Percentiles rank a stretch among this genome's conserved stretches.
These are phyloP conservation scores for Phytopythium kandeliae DNA, from an alignment of 352 stramenopile species.

Conservation along the genomic window DNA sequence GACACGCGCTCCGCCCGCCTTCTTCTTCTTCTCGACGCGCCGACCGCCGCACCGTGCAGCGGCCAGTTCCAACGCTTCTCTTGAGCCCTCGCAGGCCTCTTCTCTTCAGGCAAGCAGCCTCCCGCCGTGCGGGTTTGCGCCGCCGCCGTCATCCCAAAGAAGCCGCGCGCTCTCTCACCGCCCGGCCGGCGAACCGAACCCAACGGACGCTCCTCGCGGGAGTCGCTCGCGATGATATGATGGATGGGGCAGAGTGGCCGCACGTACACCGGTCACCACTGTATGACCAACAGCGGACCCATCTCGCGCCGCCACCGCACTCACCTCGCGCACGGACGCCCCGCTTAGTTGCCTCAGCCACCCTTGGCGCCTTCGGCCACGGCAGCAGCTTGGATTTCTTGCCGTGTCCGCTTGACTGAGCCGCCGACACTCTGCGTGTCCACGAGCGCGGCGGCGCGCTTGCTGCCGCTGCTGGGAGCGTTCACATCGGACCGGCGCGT, in stretches of 20 bases:
- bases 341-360: constrained; percentile 12
- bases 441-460: neutral
- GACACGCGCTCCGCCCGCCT: too few relatives aligned
- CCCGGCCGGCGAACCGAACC: too few relatives aligned
- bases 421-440: neutral
- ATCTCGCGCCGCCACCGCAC: too few relatives aligned
- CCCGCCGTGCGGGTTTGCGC: constrained; percentile 23
- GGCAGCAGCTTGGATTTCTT: constrained; percentile 33
- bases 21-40: too few relatives aligned
- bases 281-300: neutral
- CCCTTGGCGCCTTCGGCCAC: constrained; percentile 26
- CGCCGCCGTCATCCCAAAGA: constrained; percentile 32
- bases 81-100: constrained; percentile 2
- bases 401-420: constrained; percentile 16
- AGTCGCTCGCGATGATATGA: too few relatives aligned
- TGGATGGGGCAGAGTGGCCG: neutral
- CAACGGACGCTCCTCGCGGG: too few relatives aligned
- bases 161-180: neutral
- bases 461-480: neutral
- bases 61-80: too few relatives aligned
- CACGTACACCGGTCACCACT: neutral
- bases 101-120: constrained; percentile 23
- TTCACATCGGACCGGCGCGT: neutral
- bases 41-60: too few relatives aligned
- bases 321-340: neutral